Evolutionary conservation across 2,329 filamentous ascomycete genomes (phyloP), one percentile per base, ranked within the genome.

Genomic region (Cladosporium oxysporum): DNA sequence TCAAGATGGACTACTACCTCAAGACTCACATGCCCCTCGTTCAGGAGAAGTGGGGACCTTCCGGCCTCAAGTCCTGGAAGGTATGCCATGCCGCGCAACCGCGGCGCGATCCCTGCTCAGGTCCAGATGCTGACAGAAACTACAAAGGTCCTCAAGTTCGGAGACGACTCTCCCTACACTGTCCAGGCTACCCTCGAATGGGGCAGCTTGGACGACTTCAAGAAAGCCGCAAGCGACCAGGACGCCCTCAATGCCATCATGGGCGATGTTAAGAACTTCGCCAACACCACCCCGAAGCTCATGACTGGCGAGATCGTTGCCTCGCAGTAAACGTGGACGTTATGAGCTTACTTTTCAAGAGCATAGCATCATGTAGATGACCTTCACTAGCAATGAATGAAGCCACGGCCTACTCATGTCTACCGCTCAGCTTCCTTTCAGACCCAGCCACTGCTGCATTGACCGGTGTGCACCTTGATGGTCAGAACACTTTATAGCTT

Each of bases 1-100:
- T 79, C 74, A 70, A 79, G 69, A 76, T 79, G 70, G 74, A 76
- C 67, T 78, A 79, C 72, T 79, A 79, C 74, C 71, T 77, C 65
- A 67, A 67, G 55, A 75, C 73, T 16, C 77, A 79, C 73, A 79
- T 79, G 77, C 77, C 76, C 1, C 66, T 79, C 55, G 77, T 76
- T 10, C 64, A 71, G 58, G 66, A 75, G 62, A 69, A 73, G 33
- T 78, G 77, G 74, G 67, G 52, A 52, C 67, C 66, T 3, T 68
- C 68, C 65, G 77, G 76, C 55, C 67, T 78, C 53, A 77, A 73
- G 65, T 69, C 68, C 65, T 77, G 71, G 57, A 66, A 66, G 57
- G 62, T 65, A 58, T 21, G 53, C 35, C 14, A 52, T 29, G n/a
- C 14, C 16, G 7, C 35, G 5, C 35, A 41, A 41, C 3, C 14